Evolutionary conservation across 1,284 basidiomycete species (phyloP), one percentile per base, ranked within the genome.

Genomic region (Xanthoconium separans): DNA sequence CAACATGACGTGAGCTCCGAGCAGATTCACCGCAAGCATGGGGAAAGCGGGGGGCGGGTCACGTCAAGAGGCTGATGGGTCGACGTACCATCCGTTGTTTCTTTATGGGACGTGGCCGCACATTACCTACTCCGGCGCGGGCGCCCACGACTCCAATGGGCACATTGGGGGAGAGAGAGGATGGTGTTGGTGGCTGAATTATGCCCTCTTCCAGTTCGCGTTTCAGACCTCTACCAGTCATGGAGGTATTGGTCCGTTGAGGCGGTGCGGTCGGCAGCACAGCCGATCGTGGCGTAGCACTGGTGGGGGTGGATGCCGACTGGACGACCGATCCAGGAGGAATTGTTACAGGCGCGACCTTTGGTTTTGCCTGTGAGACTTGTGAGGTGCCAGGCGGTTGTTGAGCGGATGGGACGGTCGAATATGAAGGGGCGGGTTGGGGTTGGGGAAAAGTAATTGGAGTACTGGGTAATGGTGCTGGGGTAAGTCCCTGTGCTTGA

Each of bases 71-170:
- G 13, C 10, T 29, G 18, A 39, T 39, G 8, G 7, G n/a, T 56
- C 54, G 27, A 64, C 58, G 75, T 61, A 91, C 88, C 82, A 87
- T 75, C 58, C 87, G 78, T 66, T 84, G 86, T 70, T 87, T 90
- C 78, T 91, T 91, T 46, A 85, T 64, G 40, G 88, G 87, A 60
- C 89, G 75, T 29, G 87, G 86, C 55, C 84, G 76, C 16, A 77
- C 80, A 47, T 77, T 80, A 15, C 72, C 75, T 52, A 72, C 71
- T 27, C 84, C 83, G 24, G 85, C 79, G 65, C 81, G 83, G 16
- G 80, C 78, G 57, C 78, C 66, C 15, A 67, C 77, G 20, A 76
- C 57, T 46, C 63, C 58, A 20, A 69, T 66, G 57, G 73, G 70
- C n/a, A 61, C 60, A 39, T 61, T 64, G 47, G 61, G 61, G 11